A percentile compares a stretch with the other conserved stretches of the same genome.
Evolutionary conservation across 164 flowering plant genomes (phyloP).

Genomic region (Berberis vulgaris): DNA sequence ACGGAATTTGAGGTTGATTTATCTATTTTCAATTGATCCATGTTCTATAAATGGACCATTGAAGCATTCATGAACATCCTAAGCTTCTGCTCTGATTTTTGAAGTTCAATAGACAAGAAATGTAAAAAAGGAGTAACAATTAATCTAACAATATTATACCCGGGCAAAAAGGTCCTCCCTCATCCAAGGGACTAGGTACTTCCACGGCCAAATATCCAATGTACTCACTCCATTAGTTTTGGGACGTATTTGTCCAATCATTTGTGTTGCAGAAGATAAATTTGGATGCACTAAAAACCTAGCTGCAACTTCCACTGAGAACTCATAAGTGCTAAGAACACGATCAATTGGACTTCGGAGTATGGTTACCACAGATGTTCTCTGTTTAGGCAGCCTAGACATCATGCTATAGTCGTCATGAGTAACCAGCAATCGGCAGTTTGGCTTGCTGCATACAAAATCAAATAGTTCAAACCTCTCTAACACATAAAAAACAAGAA

Average conservation of each 20-base stretch:
- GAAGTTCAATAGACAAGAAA: too few species aligned
- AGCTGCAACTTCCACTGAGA: conserved; percentile 92
- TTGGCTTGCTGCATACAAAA: conserved; percentile 50
- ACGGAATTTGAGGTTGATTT: too few species aligned
- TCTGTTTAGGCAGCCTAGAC: conserved; percentile 73
- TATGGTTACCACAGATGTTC: conserved; percentile 84
- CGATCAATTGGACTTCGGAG: conserved; percentile 87
- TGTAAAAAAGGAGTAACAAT: background rate
- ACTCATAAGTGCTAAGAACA: conserved; percentile 92
- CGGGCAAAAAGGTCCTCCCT: conserved; percentile 80
- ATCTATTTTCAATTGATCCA: too few species aligned
- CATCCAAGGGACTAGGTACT: conserved; percentile 99
- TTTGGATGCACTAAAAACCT: conserved; percentile 88
- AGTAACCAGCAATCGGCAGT: conserved; percentile 76
- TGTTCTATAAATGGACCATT: too few species aligned
- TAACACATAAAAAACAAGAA: background rate
- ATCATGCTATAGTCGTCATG: conserved; percentile 97
- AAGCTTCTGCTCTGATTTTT: too few species aligned
- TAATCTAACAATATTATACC: conserved; percentile 35
- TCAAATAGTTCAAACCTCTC: conserved; percentile 3
- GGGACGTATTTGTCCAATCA: conserved; percentile 40
- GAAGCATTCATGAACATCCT: too few species aligned
- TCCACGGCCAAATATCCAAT: conserved; percentile 99
- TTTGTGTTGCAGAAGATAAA: conserved; percentile 61
- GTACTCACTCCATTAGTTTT: conserved; percentile 61